These are phyloP conservation scores for Leccinum disarticulatum DNA, from an alignment of 768 basidiomycete genomes.

Conservation along the genomic window DNA sequence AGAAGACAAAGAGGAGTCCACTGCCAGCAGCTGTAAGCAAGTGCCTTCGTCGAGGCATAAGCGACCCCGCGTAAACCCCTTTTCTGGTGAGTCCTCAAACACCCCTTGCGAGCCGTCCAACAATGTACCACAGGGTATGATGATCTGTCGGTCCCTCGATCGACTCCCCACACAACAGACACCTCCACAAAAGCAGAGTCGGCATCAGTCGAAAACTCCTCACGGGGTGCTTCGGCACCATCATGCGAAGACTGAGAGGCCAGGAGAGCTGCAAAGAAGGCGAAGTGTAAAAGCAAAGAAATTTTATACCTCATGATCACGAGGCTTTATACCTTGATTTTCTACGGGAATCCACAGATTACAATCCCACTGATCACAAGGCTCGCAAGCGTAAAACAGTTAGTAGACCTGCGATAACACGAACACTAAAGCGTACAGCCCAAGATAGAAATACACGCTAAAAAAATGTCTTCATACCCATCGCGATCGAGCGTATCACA, in stretches of 20 bases:
- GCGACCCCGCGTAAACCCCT: conserved; percentile 65
- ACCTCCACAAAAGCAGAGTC: conserved; percentile 13
- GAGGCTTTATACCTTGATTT: conserved; percentile 17
- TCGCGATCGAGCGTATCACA: conserved; percentile 57
- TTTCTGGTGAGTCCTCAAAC: conserved; percentile 47
- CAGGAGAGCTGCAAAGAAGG: conserved; percentile 34
- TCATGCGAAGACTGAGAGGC: conserved; percentile 24
- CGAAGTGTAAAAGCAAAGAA: conserved; percentile 32
- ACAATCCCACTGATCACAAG: conserved; percentile 11
- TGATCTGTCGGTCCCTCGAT: conserved; percentile 12
- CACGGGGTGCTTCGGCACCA: conserved; percentile 24
- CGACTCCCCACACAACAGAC: neutral
- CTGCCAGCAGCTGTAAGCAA: no score
- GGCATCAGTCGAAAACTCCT: conserved; percentile 5
- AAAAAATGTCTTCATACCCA: conserved; percentile 40
- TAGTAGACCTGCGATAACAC: conserved; percentile 11
- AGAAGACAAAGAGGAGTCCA: conserved; percentile 10
- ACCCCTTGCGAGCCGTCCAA: neutral
- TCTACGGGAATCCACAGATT: conserved; percentile 11
- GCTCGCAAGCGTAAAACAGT: conserved; percentile 17
- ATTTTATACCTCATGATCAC: conserved; percentile 3
- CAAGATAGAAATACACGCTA: conserved; percentile 29
- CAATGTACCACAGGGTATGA: conserved; percentile 31
- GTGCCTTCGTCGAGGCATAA: conserved; percentile 41
- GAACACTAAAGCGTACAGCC: conserved; percentile 30